Evolutionary conservation across 208 protist species (phyloP), one percentile per base, ranked within the genome.

Genomic region (Leishmania amazonensis): DNA sequence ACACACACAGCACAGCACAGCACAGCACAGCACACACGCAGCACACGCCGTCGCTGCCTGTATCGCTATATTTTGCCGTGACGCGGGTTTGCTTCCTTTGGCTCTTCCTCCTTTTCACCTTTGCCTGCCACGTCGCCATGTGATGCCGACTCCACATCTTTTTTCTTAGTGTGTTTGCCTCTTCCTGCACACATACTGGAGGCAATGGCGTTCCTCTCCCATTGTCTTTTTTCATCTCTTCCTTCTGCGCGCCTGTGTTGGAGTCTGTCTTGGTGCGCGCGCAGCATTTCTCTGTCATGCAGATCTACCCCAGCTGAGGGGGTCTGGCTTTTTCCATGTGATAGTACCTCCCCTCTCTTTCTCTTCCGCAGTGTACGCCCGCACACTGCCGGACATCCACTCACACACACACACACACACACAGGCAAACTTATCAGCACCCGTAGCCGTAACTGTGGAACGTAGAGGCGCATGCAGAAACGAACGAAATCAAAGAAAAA

Each of bases 201-300:
- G 21, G 19, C 57, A n/a, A 28, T 62, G 57, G 24, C 6, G 3
- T 11, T 28, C 8, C n/a, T 72, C 24, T 72, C 40, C 40, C 4
- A 11, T 45, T 72, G 13, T 45, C 19, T n/a, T 72, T 38, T 67
- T 77, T 31, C 65, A 21, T 75, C 65, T 76, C 40, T 67, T 70
- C 81, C 80, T 81, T 78, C 83, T 80, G 60, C 60, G 13, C n/a
- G 6, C 60, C 17, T 38, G 60, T 19, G 7, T n/a, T 31, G 19
- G 57, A 31, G 57, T 67, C 11, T 67, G 6, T 67, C 13, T 38
- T 13, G n/a, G 8, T 67, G 24, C n/a, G n/a, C n/a, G 6, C 3
- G n/a, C 8, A 19, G 6, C n/a, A 19, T 19, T 35, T 38, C 60
- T 67, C 11, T 38, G 60, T 31, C 9, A 11, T 1, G 11, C 3